These are phyloP conservation scores for Elongisporangium senticosum DNA, from an alignment of 352 stramenopile species.

Conservation along the genomic window DNA sequence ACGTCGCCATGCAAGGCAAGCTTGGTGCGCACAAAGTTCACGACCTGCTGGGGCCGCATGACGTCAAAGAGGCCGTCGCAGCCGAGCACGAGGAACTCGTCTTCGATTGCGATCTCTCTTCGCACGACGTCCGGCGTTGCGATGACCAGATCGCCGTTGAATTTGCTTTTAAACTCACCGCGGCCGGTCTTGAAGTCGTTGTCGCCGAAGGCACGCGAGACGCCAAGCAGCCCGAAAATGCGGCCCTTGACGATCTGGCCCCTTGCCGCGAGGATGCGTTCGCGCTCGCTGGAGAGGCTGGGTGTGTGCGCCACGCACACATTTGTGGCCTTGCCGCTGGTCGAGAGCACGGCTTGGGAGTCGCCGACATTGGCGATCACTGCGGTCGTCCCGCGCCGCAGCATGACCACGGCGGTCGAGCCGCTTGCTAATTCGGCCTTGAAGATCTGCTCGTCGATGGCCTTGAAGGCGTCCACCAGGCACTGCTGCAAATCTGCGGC, in stretches of 20 bases:
- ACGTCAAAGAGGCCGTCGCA: slow-evolving; percentile 86
- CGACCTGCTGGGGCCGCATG: slow-evolving; percentile 73
- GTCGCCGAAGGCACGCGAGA: slow-evolving; percentile 81
- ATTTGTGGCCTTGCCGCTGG: slow-evolving; percentile 41
- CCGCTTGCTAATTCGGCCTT: slow-evolving; percentile 62
- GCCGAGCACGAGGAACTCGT: slow-evolving; percentile 80
- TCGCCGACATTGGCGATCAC: slow-evolving; percentile 72
- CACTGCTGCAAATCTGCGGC: slow-evolving; percentile 20
- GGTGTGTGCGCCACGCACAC: slow-evolving; percentile 72
- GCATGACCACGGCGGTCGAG: slow-evolving; percentile 59
- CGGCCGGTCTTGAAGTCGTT: slow-evolving; percentile 82
- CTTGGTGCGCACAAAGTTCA: slow-evolving; percentile 78
- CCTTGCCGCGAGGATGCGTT: slow-evolving; percentile 76
- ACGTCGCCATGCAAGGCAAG: slow-evolving; percentile 60
- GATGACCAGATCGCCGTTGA: slow-evolving; percentile 78
- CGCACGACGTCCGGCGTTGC: slow-evolving; percentile 63
- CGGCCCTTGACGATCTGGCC: slow-evolving; percentile 77
- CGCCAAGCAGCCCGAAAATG: slow-evolving; percentile 80
- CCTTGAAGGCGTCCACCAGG: slow-evolving; percentile 42
- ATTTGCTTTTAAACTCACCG: slow-evolving; percentile 74
- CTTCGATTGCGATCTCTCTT: slow-evolving; percentile 39
- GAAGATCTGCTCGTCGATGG: slow-evolving; percentile 73
- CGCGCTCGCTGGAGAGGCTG: slow-evolving; percentile 56
- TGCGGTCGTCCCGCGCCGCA: slow-evolving; percentile 45
- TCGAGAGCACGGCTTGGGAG: slow-evolving; percentile 74